phyloP scores from a whole-genome alignment of 768 basidiomycete species.

The Leccinum subgranulosum region DNA sequence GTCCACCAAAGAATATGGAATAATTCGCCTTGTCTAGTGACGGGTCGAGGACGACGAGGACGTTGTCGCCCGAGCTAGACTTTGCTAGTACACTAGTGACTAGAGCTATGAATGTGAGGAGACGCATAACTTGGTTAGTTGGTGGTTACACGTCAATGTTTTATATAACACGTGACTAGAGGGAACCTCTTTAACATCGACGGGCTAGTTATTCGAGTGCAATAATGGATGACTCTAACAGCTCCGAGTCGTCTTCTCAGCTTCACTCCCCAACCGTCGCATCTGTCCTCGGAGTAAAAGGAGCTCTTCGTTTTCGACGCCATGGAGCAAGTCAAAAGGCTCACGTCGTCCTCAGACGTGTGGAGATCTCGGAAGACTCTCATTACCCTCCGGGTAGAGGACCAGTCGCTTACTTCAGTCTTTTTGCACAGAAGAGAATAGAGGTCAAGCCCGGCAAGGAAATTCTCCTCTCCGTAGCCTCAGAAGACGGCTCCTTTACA shows the following conservation, averaged over 20 bases:
- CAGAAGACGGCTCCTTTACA: constrained; percentile 50
- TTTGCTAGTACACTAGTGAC: constrained; percentile 39
- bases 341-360: constrained; percentile 65
- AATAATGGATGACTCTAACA: constrained; percentile 37
- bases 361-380: constrained; percentile 45
- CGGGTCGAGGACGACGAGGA: constrained; percentile 83
- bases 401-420: constrained; percentile 51
- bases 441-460: constrained; percentile 70
- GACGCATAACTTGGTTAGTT: constrained; percentile 21
- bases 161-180: neutral
- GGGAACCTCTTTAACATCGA: neutral
- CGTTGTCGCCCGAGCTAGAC: constrained; percentile 79
- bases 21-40: constrained; percentile 63
- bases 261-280: constrained; percentile 37
- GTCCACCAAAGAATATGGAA: constrained; percentile 75
- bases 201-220: too few species aligned
- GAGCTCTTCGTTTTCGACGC: constrained; percentile 58
- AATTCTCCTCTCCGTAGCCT: constrained; percentile 57
- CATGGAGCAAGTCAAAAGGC: constrained; percentile 67
- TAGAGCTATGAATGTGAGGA: constrained; percentile 27
- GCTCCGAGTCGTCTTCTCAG: constrained; percentile 31
- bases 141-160: neutral
- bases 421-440: constrained; percentile 68
- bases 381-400: constrained; percentile 39
- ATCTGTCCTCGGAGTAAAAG: constrained; percentile 61